Conservation (phyloP, 495 filamentous ascomycete species). For the Lasiosphaeria miniovina region DNA sequence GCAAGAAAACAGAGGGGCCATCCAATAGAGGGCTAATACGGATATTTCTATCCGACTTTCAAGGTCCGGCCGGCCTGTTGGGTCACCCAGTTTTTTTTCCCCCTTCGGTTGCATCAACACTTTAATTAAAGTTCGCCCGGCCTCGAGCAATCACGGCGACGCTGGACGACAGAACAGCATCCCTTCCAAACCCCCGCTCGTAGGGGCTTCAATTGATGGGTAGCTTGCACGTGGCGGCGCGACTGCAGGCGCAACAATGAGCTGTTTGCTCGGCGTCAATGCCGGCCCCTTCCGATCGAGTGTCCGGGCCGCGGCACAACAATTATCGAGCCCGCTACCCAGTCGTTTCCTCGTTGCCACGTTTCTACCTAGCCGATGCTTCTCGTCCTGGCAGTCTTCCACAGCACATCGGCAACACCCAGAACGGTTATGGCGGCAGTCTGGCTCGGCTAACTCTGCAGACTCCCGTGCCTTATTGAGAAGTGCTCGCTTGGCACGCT, state of each 20-base stretch:
- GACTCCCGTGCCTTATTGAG: constrained; percentile 1
- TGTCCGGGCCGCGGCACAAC: constrained; percentile 25
- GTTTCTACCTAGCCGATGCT: constrained; percentile 9
- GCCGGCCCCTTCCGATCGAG: constrained; percentile 25
- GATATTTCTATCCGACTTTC: too few relatives aligned
- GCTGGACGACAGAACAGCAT: background rate
- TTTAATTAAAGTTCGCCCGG: background rate
- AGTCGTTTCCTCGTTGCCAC: constrained; percentile 1
- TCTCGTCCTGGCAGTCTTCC: constrained; percentile 13
- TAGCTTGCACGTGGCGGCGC: constrained; percentile 27
- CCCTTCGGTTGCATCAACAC: background rate
- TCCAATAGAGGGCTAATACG: background rate
- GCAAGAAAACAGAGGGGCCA: background rate
- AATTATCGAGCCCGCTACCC: constrained; percentile 15
- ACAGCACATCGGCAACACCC: background rate
- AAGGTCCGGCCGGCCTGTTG: background rate
- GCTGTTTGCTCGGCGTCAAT: constrained; percentile 29
- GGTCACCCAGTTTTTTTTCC: background rate
- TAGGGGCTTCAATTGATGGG: constrained; percentile 22
- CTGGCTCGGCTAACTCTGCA: background rate
- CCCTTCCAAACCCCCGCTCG: background rate
- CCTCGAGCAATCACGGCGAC: background rate
- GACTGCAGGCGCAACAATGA: constrained; percentile 25
- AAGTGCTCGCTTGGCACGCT: background rate
- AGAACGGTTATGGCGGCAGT: background rate